Base-by-base conservation (phyloP, 352 stramenopile genomes). In the Phytophthora kernoviae region DNA sequence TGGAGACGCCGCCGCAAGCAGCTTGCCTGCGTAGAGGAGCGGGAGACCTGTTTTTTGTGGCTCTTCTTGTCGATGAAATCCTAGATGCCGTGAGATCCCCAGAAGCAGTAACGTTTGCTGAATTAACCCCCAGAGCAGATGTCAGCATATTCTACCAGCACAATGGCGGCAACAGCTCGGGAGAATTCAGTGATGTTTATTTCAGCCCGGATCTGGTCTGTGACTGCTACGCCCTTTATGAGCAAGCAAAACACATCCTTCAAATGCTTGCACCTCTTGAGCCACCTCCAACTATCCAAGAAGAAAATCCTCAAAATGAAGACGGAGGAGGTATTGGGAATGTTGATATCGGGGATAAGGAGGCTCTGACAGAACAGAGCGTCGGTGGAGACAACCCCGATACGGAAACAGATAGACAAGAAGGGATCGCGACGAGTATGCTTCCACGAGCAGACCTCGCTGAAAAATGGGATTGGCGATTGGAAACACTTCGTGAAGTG, bases 1-100 rank as follows among this genome's bases (percentile, higher is more conserved):
- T 51, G 39, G 14, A 66, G 64, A 7, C 53, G 74, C 33, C 76
- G 62, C 1, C 36, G 50, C n/a, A 47, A 43, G 33, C 66, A 69
- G 2, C 47, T 62, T 4, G 20, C 10, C 2, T 18, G 8, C 5
- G 48, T 79, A 9, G 59, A 73, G 5, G 39, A 67, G 12, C 46
- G 42, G 33, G 55, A 79, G 30, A 82, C 49, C 1, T 8, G 44
- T 12, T 89, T 86, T 78, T 90, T 60, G 63, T 81, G 5, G 70
- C 80, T 45, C 70, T 77, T 36, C 43, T 94, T 2, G 64, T 94
- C 5, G 71, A 86, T 42, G 66, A 88, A 26, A 61, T 92, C 2
- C 33, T 94, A 20, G 17, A 54, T 15, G 46, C 46, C 8, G 58
- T 93, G 4, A 61, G 68, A 17, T 65, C 67, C 14, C 39, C 32